Base-by-base conservation (phyloP, 2,329 filamentous ascomycete species). In the Ceratocystis colombiana region DNA sequence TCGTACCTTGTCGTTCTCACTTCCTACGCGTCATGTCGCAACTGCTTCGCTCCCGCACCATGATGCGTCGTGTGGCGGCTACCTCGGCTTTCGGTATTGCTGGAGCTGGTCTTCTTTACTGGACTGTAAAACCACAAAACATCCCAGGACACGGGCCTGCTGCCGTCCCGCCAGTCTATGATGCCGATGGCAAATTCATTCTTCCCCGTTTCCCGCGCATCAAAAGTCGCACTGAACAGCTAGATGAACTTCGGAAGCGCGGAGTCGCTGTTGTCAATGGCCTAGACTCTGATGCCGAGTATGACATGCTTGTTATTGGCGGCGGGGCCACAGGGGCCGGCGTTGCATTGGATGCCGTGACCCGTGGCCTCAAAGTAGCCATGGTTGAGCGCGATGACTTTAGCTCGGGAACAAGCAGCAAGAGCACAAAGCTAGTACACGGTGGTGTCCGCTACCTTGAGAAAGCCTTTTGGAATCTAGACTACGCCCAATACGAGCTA, bases 391-490 rank as follows among this genome's bases (percentile, higher is more conserved):
- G 86, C 64, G 87, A 89, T 72, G 87, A 90, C 74, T 89, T 89
- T 73, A 85, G 83, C 71, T 84, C 84, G 70, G 87, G 87, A 53
- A 89, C 87, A 12, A 88, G 86, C 74, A 87, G 84, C 72, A 89
- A 89, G 77, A 88, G 85, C 73, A 89, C 87, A 65, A 90, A 90
- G 76, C 79, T 89, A 67, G 87, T 90, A n/a, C 87, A 89, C 73
- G 87, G 87, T 64, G 87, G 87, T 72, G 87, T 90, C 64, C 79
- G 87, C 71, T 89, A 89, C 73, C 77, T 89, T 33, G 87, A 89
- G 74, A 89, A 90, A 76, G 87, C 87, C 50, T 82, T 90, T 66
- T 89, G 84, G 84, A 87, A 89, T 71, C 77, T 89, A 69, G 87
- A 89, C 76, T 88, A 88, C 75, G 84, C 81, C 72, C 87, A 89